phyloP scores from a whole-genome alignment of 2,329 filamentous ascomycete species.

The Arthrinium phaeospermum region DNA sequence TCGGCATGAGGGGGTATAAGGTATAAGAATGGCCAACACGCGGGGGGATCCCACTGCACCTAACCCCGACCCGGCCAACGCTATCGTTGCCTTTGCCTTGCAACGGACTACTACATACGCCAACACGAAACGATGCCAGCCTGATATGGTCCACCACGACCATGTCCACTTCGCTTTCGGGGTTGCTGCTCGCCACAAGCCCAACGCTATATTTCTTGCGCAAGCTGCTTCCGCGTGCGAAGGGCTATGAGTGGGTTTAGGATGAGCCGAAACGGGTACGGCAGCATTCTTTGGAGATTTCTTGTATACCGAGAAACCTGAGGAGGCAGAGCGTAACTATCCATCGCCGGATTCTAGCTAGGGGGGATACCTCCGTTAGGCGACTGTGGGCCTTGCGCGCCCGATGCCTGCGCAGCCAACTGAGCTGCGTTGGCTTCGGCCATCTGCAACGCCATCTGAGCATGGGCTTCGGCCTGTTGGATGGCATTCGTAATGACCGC shows the following conservation, averaged over 20 bases:
- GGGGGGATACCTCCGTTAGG: slow-evolving; percentile 29
- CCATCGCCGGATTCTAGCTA: slow-evolving; percentile 25
- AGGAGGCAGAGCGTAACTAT: neutral
- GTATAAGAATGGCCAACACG: slow-evolving; percentile 14
- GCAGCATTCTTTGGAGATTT: too few species aligned
- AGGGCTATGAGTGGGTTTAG: neutral
- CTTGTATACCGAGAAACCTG: too few species aligned
- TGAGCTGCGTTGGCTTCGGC: slow-evolving; percentile 27
- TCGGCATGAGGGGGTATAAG: slow-evolving; percentile 14
- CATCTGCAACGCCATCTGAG: slow-evolving; percentile 27
- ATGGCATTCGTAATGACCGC: slow-evolving; percentile 31
- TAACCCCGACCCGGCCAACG: neutral
- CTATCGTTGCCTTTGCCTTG: neutral
- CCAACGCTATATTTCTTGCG: neutral
- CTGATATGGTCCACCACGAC: neutral
- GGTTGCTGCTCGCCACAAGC: neutral
- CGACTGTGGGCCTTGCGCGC: slow-evolving; percentile 6
- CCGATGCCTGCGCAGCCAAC: neutral
- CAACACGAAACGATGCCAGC: neutral
- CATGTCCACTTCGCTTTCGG: neutral
- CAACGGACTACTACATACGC: neutral
- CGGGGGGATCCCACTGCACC: neutral
- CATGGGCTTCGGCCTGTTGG: slow-evolving; percentile 33
- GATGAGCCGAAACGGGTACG: too few species aligned
- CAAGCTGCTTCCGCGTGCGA: neutral